Evolutionary conservation across 1,284 basidiomycete genomes (phyloP).

Genomic region (Ustilago curta): DNA sequence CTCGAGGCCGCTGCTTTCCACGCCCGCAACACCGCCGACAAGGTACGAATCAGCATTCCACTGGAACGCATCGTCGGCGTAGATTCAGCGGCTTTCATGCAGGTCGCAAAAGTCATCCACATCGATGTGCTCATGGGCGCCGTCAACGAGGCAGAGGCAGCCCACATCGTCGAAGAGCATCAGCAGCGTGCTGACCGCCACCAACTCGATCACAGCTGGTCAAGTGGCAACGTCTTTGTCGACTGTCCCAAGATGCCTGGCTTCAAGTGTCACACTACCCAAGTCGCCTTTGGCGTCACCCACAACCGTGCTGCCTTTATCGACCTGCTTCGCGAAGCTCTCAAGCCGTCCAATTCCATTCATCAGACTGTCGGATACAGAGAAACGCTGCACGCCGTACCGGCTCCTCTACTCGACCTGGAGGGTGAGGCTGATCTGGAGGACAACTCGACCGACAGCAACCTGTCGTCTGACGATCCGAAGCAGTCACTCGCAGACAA

Average conservation of each 20-base stretch:
- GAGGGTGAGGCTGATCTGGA: constrained; percentile 23
- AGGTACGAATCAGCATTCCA: constrained; percentile 57
- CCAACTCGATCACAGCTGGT: constrained; percentile 34
- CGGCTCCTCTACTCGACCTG: constrained; percentile 37
- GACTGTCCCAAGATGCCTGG: constrained; percentile 41
- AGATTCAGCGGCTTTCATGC: constrained; percentile 34
- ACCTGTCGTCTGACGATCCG: constrained; percentile 15
- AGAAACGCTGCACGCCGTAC: constrained; percentile 16
- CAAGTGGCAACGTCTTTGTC: constrained; percentile 17
- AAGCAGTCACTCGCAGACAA: constrained; percentile 27
- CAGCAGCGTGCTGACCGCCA: constrained; percentile 18
- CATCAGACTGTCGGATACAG: constrained; percentile 13
- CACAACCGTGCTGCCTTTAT: constrained; percentile 34
- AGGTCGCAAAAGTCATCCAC: constrained; percentile 50
- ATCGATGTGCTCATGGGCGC: constrained; percentile 36
- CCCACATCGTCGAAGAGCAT: constrained; percentile 4
- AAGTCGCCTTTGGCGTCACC: constrained; percentile 37
- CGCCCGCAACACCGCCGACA: constrained; percentile 52
- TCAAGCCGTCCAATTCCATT: constrained; percentile 9
- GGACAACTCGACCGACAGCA: constrained; percentile 9
- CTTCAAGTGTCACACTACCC: constrained; percentile 41
- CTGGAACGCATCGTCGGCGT: constrained; percentile 53
- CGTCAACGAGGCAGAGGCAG: constrained; percentile 17
- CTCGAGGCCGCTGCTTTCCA: constrained; percentile 54
- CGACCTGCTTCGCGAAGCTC: constrained; percentile 27